Conservation (phyloP, 2,329 filamentous ascomycete genomes). For the Arthrobotrys musiformis region DNA sequence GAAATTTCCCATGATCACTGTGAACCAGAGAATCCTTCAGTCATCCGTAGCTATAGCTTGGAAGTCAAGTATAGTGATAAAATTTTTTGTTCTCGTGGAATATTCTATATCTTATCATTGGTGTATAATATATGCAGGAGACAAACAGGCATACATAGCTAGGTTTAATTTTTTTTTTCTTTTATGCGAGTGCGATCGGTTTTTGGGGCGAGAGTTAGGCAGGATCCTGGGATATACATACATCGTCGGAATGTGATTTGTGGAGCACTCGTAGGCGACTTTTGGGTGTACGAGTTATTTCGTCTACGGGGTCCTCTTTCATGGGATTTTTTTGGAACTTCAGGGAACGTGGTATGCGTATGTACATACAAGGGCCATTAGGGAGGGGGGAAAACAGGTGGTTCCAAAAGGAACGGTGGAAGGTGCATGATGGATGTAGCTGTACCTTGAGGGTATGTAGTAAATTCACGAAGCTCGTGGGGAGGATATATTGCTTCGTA, state of each 20-base stretch:
- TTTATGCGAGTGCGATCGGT: neutral
- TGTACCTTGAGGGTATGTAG: neutral
- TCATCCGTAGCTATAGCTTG: no score
- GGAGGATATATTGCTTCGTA: neutral
- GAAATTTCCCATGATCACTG: no score
- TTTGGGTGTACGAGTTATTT: neutral
- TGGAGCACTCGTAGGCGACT: neutral
- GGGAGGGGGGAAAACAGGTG: no score
- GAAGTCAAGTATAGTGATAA: no score
- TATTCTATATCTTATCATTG: conserved; percentile 9
- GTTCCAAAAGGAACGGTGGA: no score
- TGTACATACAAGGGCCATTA: no score
- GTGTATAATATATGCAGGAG: neutral
- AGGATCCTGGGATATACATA: neutral
- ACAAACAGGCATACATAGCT: neutral
- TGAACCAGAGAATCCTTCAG: no score
- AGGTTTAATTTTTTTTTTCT: neutral
- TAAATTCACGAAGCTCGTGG: no score
- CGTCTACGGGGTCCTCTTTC: neutral
- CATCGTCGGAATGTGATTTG: conserved; percentile 1
- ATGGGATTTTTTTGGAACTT: no score
- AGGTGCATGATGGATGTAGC: no score
- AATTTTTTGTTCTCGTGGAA: neutral
- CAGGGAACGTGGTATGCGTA: neutral
- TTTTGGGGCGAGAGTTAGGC: neutral